Base-by-base conservation (phyloP, 2,329 filamentous ascomycete species). In the Hymenoscyphus fructigenus region DNA sequence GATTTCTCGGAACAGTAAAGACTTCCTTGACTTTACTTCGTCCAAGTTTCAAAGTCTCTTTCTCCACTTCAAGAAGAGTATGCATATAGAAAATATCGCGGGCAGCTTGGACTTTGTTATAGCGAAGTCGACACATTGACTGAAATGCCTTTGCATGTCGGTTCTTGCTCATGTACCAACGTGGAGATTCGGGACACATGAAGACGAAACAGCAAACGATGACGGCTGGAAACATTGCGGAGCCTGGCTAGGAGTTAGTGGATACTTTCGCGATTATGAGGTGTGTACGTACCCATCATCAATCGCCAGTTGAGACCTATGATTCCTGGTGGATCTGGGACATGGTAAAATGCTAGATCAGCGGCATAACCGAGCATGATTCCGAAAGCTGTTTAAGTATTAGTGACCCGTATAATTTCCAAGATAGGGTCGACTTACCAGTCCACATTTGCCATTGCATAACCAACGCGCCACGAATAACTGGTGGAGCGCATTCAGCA, bases 361-460 rank as follows among this genome's bases (percentile, higher is more conserved):
- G 82, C 85, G 6, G 81, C 82, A 73, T 84, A 89, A 17, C 87
- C 86, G 3, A 84, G 55, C 78, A 85, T 81, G 66, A 86, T 85
- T 3, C 83, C 82, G 59, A 85, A 84, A 0, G 76, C 77, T 60
- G n/a, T 62, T 47, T 28, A 15, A 12, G 15, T 28, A 14, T 62
- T 14, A 32, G 14, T 17, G 47, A 50, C n/a, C n/a, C 7, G 28
- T 57, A 61, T 74, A 41, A 61, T 9, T 17, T 7, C 10, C 4
- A 28, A 23, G 38, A 12, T 17, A 15, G 6, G 29, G n/a, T 47
- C 23, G 10, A 29, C 44, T 20, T 56, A 50, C 56, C 65, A 41
- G 68, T 70, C 77, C 76, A 82, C 78, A 82, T 81, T 75, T 90
- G 88, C 88, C 88, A 91, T 71, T 86, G 85, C 89, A 92, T 92